Percentiles rank a stretch among this genome's conserved stretches.
These are phyloP conservation scores for Dissoconium aciculare DNA, from an alignment of 2,329 filamentous ascomycete species.

Conservation along the genomic window DNA sequence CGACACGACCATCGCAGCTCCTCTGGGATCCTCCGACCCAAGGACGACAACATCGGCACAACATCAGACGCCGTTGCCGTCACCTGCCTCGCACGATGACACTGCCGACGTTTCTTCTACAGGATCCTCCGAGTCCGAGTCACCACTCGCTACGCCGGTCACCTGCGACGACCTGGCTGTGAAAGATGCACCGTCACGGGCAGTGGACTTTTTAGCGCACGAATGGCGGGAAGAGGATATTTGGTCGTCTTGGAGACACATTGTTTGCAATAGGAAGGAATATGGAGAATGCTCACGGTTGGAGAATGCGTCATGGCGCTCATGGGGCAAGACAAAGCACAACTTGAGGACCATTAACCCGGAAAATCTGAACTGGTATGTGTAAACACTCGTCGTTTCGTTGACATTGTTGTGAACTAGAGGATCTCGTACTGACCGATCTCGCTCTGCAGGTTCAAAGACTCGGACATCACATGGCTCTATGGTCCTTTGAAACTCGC, in stretches of 20 bases:
- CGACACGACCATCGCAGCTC: too few species aligned
- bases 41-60: too few species aligned
- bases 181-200: constrained; percentile 58
- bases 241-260: constrained; percentile 92
- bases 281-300: constrained; percentile 70
- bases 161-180: constrained; percentile 71
- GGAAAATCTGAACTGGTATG: constrained; percentile 84
- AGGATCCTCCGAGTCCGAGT: constrained; percentile 43
- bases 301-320: constrained; percentile 94
- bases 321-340: constrained; percentile 88
- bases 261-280: constrained; percentile 61
- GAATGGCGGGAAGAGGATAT: constrained; percentile 93
- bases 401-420: background rate
- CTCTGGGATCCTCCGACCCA: too few species aligned
- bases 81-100: constrained; percentile 8
- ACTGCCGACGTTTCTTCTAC: constrained; percentile 27
- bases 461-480: constrained; percentile 93
- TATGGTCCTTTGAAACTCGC: constrained; percentile 82
- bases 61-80: background rate
- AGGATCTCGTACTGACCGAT: background rate
- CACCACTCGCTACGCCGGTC: constrained; percentile 41
- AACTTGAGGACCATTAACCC: constrained; percentile 75
- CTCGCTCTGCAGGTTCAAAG: constrained; percentile 94
- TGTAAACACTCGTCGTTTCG: constrained; percentile 12
- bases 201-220: constrained; percentile 92